phyloP scores from a whole-genome alignment of 2,329 filamentous ascomycete genomes.

The Nemania diffusa region DNA sequence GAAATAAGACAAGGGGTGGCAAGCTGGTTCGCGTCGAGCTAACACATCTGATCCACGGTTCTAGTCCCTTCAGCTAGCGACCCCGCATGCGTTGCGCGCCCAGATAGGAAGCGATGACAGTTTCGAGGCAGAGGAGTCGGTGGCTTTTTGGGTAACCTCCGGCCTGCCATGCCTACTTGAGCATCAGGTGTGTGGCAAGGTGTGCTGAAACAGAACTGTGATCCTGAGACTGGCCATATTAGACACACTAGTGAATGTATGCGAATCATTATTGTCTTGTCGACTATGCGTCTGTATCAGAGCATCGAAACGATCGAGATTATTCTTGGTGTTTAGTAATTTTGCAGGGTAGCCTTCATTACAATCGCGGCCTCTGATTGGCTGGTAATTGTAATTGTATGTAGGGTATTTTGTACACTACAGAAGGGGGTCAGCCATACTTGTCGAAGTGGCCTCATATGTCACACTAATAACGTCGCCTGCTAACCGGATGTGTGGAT shows the following conservation, averaged over 20 bases:
- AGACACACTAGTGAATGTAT: neutral
- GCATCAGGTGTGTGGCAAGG: neutral
- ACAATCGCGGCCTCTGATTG: slow-evolving; percentile 10
- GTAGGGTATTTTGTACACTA: no score
- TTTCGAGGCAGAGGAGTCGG: neutral
- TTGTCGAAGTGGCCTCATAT: slow-evolving; percentile 21
- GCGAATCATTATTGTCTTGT: neutral
- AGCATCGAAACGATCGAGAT: neutral
- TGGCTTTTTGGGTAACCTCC: slow-evolving; percentile 7
- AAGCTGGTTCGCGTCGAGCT: slow-evolving; percentile 12
- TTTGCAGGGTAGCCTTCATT: neutral
- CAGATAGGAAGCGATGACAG: slow-evolving; percentile 14
- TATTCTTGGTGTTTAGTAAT: neutral
- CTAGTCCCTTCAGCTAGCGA: slow-evolving; percentile 15
- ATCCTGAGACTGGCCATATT: neutral
- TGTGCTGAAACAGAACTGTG: slow-evolving; percentile 18
- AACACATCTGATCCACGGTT: slow-evolving; percentile 4
- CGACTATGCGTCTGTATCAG: neutral
- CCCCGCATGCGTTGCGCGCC: slow-evolving; percentile 24
- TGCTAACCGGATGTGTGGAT: slow-evolving; percentile 14
- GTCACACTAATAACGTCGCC: neutral
- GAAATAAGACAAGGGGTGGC: neutral
- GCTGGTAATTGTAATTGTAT: slow-evolving; percentile 1
- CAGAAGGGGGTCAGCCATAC: slow-evolving; percentile 21
- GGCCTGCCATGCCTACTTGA: slow-evolving; percentile 3